Conservation (phyloP, 805 yeast genomes). For the Sugiyamaella boreocaroliniensis region DNA sequence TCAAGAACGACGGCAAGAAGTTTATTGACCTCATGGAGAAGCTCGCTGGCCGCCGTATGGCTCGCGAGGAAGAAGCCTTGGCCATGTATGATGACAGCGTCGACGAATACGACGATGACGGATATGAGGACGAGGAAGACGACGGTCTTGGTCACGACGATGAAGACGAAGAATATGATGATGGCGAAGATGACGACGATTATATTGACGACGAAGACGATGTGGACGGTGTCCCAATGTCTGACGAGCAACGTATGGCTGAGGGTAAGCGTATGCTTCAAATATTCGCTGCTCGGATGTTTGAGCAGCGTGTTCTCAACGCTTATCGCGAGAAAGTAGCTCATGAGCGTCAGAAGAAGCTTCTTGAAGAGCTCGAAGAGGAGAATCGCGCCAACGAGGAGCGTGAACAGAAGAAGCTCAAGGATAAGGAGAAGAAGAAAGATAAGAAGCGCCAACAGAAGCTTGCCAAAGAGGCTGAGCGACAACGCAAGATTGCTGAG, state of each 20-base stretch:
- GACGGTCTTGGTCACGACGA: slow-evolving; percentile 13
- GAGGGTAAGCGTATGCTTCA: slow-evolving; percentile 79
- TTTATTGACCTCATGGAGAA: slow-evolving; percentile 77
- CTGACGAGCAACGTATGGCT: slow-evolving; percentile 57
- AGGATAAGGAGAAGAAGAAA: slow-evolving; percentile 37
- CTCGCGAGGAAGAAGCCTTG: slow-evolving; percentile 29
- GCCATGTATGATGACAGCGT: slow-evolving; percentile 8
- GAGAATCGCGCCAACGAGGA: slow-evolving; percentile 26
- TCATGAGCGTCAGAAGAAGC: slow-evolving; percentile 46
- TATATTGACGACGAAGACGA: slow-evolving; percentile 26
- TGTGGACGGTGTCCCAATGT: slow-evolving; percentile 31
- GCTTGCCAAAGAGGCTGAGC: slow-evolving; percentile 36
- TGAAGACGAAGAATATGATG: slow-evolving; percentile 29
- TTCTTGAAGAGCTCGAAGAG: slow-evolving; percentile 32
- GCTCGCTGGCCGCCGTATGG: slow-evolving; percentile 49
- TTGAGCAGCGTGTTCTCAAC: slow-evolving; percentile 64
- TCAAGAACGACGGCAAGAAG: slow-evolving; percentile 69
- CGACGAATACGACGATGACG: slow-evolving; percentile 17
- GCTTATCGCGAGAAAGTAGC: slow-evolving; percentile 79
- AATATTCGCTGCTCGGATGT: slow-evolving; percentile 68
- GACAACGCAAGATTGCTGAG: slow-evolving; percentile 31
- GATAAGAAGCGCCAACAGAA: slow-evolving; percentile 36
- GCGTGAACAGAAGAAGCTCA: slow-evolving; percentile 30
- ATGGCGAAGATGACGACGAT: slow-evolving; percentile 30
- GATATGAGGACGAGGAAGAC: slow-evolving; percentile 17